phyloP scores from a whole-genome alignment of 192 early-diverging fungal genomes.

The Coemansia sp. region DNA sequence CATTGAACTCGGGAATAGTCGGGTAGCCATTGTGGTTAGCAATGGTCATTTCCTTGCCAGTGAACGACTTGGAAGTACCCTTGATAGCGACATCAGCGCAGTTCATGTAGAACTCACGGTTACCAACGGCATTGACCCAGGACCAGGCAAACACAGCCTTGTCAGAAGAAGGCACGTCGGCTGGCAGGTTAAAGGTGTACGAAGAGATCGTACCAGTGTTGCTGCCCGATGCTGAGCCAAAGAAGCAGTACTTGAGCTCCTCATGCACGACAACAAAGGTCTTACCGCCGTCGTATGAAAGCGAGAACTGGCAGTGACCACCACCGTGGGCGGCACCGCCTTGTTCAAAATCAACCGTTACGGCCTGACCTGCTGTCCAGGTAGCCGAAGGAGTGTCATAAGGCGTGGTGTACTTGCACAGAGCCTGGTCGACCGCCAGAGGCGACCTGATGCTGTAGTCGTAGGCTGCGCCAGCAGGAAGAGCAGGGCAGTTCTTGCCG shows the following conservation, averaged over 20 bases:
- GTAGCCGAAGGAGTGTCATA: conserved; percentile 25
- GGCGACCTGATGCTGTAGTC: conserved; percentile 55
- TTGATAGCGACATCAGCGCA: conserved; percentile 70
- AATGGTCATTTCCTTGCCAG: conserved; percentile 57
- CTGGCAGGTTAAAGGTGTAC: conserved; percentile 49
- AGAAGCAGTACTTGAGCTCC: conserved; percentile 54
- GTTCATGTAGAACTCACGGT: conserved; percentile 74
- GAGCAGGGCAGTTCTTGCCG: conserved; percentile 20
- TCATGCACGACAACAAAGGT: conserved; percentile 57
- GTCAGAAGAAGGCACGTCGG: conserved; percentile 31
- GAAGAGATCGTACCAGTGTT: conserved; percentile 15
- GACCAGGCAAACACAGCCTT: conserved; percentile 60
- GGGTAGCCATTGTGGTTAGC: conserved; percentile 59
- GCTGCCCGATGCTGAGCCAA: conserved; percentile 9
- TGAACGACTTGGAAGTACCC: conserved; percentile 38
- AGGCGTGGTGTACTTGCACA: conserved; percentile 48
- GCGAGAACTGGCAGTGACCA: conserved; percentile 62
- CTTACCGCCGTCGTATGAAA: conserved; percentile 60
- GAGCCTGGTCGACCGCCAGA: conserved; percentile 18
- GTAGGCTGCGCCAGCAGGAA: conserved; percentile 29
- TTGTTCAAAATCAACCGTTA: conserved; percentile 42
- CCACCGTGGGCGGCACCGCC: conserved; percentile 54
- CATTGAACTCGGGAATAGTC: conserved; percentile 56
- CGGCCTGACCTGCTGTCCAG: conserved; percentile 53
- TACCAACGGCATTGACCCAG: conserved; percentile 72